Evolutionary conservation across 805 yeast species (phyloP).

Genomic region (Soucietia sequanensis): DNA sequence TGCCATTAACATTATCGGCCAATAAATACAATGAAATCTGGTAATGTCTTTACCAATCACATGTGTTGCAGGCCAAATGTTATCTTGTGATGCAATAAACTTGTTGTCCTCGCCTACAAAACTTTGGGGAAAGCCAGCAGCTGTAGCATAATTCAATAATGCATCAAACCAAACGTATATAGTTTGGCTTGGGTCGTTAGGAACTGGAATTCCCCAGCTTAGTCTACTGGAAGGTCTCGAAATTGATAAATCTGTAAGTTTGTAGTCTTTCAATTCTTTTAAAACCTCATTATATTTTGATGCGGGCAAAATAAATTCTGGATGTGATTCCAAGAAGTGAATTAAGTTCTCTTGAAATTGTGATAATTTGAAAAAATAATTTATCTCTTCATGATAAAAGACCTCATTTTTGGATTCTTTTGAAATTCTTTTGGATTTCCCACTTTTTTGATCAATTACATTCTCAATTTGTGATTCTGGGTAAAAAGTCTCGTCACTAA

Average conservation of each 20-base stretch:
- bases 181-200: constrained; percentile 71
- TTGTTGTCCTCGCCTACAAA: constrained; percentile 9
- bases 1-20: constrained; percentile 92
- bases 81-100: constrained; percentile 10
- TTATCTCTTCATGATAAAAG: constrained; percentile 69
- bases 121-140: constrained; percentile 50
- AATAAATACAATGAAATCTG: constrained; percentile 85
- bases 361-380: constrained; percentile 80
- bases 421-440: constrained; percentile 39
- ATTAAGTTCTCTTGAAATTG: constrained; percentile 57
- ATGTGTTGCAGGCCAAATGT: constrained; percentile 71
- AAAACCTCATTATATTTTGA: constrained; percentile 54
- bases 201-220: constrained; percentile 89
- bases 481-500: constrained; percentile 92
- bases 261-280: constrained; percentile 49
- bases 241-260: constrained; percentile 71
- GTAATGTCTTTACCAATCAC: constrained; percentile 89
- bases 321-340: constrained; percentile 45
- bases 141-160: constrained; percentile 76
- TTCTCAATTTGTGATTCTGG: constrained; percentile 72
- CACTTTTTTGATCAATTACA: constrained; percentile 19
- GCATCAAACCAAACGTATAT: constrained; percentile 99
- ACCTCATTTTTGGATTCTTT: constrained; percentile 80
- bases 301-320: constrained; percentile 65
- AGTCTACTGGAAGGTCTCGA: constrained; percentile 80